phyloP scores from a whole-genome alignment of 2,329 filamentous ascomycete species.

The Nemania diffusa region DNA sequence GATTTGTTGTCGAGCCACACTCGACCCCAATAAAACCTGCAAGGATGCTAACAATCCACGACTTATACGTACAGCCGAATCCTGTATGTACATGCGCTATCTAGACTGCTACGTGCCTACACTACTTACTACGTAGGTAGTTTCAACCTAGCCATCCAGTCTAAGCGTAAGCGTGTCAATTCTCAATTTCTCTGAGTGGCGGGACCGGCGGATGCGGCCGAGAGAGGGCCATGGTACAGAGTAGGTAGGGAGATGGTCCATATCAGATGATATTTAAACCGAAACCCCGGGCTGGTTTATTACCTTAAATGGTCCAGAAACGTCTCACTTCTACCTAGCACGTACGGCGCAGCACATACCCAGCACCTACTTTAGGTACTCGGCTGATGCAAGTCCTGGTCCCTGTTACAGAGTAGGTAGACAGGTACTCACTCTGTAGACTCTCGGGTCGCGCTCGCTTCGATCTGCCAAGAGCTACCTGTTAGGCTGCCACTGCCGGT shows the following conservation, averaged over 20 bases:
- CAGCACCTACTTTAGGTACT: too few relatives aligned
- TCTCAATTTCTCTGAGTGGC: not conserved
- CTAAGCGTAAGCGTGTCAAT: constrained; percentile 27
- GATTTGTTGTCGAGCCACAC: constrained; percentile 7
- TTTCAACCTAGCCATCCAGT: not conserved
- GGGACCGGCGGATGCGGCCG: constrained; percentile 13
- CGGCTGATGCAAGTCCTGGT: not conserved
- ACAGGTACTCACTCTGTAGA: too few relatives aligned
- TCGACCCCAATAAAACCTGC: constrained; percentile 18
- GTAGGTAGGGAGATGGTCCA: not conserved
- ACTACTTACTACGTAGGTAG: too few relatives aligned
- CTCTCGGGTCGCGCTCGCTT: not conserved
- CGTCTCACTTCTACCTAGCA: constrained; percentile 3
- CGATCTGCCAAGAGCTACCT: not conserved
- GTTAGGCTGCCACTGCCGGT: not conserved
- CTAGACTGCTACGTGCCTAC: too few relatives aligned
- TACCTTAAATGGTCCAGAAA: constrained; percentile 15
- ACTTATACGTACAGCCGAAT: too few relatives aligned
- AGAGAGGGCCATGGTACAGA: not conserved
- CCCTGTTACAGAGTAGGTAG: too few relatives aligned
- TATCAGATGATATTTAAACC: not conserved
- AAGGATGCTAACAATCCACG: not conserved
- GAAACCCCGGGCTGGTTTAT: constrained; percentile 11
- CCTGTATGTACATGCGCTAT: constrained; percentile 10
- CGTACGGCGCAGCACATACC: not conserved